Conservation (phyloP, 495 filamentous ascomycete genomes). For the Wilcoxina mikolae region DNA sequence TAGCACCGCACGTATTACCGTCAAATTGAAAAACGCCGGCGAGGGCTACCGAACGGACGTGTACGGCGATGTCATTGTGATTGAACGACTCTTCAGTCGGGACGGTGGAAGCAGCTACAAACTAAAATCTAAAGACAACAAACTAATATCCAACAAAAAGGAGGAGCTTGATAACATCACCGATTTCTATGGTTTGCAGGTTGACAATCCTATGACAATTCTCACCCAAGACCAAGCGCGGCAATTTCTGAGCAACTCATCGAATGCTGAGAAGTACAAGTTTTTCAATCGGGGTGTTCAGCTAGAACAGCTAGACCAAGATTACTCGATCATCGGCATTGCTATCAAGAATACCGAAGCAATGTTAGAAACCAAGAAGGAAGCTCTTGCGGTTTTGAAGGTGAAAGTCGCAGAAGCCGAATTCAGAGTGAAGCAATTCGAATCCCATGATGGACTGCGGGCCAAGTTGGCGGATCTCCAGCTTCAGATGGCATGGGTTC, state of each 20-base stretch:
- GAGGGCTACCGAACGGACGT: constrained; percentile 69
- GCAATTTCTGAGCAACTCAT: constrained; percentile 78
- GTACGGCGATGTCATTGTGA: constrained; percentile 72
- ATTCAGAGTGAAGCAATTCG: constrained; percentile 34
- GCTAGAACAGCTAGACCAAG: constrained; percentile 77
- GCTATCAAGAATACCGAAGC: constrained; percentile 52
- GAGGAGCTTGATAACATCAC: constrained; percentile 82
- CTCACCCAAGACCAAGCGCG: constrained; percentile 91
- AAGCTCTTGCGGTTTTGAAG: constrained; percentile 34
- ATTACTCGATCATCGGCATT: constrained; percentile 67
- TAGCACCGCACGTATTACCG: constrained; percentile 42
- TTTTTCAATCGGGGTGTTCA: constrained; percentile 95
- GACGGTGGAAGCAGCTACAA: constrained; percentile 71
- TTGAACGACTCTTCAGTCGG: constrained; percentile 76
- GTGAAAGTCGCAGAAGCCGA: constrained; percentile 30
- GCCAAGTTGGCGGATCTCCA: constrained; percentile 37
- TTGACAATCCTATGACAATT: constrained; percentile 97
- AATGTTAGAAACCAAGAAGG: constrained; percentile 38
- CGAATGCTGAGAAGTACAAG: constrained; percentile 73
- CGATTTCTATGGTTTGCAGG: constrained; percentile 82
- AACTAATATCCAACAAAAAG: constrained; percentile 67
- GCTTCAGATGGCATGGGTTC: constrained; percentile 55
- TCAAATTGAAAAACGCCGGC: constrained; percentile 82
- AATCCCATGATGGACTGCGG: constrained; percentile 43
- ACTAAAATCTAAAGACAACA: constrained; percentile 57